phyloP scores from a whole-genome alignment of 331 rosid genomes.

The Pyracantha coccinea region DNA sequence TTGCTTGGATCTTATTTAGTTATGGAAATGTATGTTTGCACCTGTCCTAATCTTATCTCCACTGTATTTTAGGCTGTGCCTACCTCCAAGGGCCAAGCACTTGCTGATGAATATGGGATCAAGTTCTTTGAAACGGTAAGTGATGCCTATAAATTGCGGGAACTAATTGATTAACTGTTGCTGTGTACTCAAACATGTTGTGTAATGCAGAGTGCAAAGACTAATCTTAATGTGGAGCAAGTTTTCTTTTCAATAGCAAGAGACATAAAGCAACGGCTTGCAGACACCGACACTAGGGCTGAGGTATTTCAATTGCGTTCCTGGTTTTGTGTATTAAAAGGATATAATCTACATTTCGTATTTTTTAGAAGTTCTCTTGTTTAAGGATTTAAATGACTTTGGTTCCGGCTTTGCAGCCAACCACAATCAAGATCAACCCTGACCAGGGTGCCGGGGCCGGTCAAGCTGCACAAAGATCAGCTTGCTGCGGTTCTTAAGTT shows the following conservation, averaged over 20 bases:
- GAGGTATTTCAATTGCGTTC: conserved; percentile 47
- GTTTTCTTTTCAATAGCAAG: conserved; percentile 90
- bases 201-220: conserved; percentile 84
- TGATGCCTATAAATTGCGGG: conserved; percentile 12
- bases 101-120: conserved; percentile 94
- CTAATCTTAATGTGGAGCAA: conserved; percentile 88
- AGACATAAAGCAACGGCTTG: conserved; percentile 89
- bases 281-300: conserved; percentile 60
- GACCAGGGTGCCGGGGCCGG: conserved; percentile 45
- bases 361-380: neutral
- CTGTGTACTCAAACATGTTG: conserved; percentile 6
- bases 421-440: conserved; percentile 61
- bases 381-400: neutral
- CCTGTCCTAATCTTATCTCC: neutral
- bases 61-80: conserved; percentile 65
- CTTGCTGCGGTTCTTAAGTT: conserved; percentile 70
- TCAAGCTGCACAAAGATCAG: conserved; percentile 51
- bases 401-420: conserved; percentile 40
- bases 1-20: neutral
- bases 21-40: neutral
- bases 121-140: conserved; percentile 95
- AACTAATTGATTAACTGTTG: conserved; percentile 2
- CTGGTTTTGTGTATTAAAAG: neutral
- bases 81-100: conserved; percentile 91
- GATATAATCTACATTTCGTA: no score